Percentiles rank a stretch among this genome's conserved stretches.
Conservation (phyloP, 768 basidiomycete species). For the Mycena galopus region DNA sequence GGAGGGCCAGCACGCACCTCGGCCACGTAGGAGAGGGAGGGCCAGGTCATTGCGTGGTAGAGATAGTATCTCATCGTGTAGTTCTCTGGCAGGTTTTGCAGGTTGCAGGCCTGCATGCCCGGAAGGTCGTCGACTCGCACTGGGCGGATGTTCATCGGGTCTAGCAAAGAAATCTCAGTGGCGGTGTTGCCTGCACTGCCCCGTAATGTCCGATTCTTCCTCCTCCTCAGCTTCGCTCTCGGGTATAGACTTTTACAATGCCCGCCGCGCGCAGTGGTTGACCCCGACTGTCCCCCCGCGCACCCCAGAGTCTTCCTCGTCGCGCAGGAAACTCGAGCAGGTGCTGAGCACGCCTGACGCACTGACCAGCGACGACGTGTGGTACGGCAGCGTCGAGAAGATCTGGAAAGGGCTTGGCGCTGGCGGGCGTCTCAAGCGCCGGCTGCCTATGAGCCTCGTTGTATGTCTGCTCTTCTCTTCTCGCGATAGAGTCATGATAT, state of each 20-base stretch:
- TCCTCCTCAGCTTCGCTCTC: slow-evolving; percentile 33
- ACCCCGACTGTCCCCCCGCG: slow-evolving; percentile 42
- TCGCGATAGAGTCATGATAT: neutral
- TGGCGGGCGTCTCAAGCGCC: slow-evolving; percentile 70
- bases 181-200: too few relatives aligned
- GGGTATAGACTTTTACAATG: slow-evolving; percentile 74
- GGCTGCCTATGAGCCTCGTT: slow-evolving; percentile 72
- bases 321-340: slow-evolving; percentile 63
- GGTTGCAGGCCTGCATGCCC: slow-evolving; percentile 97
- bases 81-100: slow-evolving; percentile 95
- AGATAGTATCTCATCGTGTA: slow-evolving; percentile 91
- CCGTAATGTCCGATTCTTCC: neutral
- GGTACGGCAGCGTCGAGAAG: slow-evolving; percentile 68
- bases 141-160: slow-evolving; percentile 60
- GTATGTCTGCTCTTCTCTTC: slow-evolving; percentile 56
- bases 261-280: slow-evolving; percentile 76
- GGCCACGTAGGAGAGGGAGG: slow-evolving; percentile 92
- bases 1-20: slow-evolving; percentile 53
- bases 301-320: slow-evolving; percentile 47
- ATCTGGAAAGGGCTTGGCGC: slow-evolving; percentile 74
- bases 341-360: slow-evolving; percentile 62
- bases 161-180: too few relatives aligned
- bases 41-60: slow-evolving; percentile 97
- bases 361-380: slow-evolving; percentile 63
- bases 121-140: slow-evolving; percentile 81